Evolutionary conservation across 2,329 filamentous ascomycete species (phyloP), one percentile per base, ranked within the genome.

Genomic region (Aureobasidium sp.): DNA sequence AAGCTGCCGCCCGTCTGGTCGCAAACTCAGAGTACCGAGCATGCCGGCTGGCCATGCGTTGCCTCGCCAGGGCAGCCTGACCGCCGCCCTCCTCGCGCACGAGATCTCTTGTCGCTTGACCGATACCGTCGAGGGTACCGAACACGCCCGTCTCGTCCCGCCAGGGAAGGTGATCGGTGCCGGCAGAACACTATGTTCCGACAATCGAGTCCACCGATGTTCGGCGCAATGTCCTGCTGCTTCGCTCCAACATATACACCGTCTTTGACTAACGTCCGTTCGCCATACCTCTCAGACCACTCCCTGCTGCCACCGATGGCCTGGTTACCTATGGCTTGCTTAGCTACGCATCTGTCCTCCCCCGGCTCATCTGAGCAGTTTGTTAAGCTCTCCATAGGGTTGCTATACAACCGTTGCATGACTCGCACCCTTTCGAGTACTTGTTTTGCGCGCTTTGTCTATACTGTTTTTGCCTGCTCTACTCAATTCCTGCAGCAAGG

Each of bases 231-330:
- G 52, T 14, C 37, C 51, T 55, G 27, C 25, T 55, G n/a, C 52
- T 56, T 44, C 52, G 52, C 52, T 56, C 52, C n/a, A 37, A 56
- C 9, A 56, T 56, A 14, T 37, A 56, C n/a, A 56, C 37, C 15
- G 52, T 56, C 2, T 56, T 56, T 8, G 37, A 56, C 17, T 15
- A 56, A 56, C 52, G 52, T 56, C 52, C 27, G 3, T 56, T 56
- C 25, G 39, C 39, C 39, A 56, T 45, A 7, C 20, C 36, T 34
- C 51, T 41, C 36, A 39, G n/a, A 5, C 14, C 37, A 1, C 7
- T 39, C 4, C 37, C 37, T n/a, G 14, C n/a, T 39, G 14, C 37
- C 5, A 39, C 15, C 14, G 14, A 37, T 15, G 15, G 36, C 36
- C 12, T 15, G 15, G 36, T 15, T 3, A 37, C 36, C 12, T 15